phyloP scores from a whole-genome alignment of 2,329 filamentous ascomycete species.

The Fusarium sp. region DNA sequence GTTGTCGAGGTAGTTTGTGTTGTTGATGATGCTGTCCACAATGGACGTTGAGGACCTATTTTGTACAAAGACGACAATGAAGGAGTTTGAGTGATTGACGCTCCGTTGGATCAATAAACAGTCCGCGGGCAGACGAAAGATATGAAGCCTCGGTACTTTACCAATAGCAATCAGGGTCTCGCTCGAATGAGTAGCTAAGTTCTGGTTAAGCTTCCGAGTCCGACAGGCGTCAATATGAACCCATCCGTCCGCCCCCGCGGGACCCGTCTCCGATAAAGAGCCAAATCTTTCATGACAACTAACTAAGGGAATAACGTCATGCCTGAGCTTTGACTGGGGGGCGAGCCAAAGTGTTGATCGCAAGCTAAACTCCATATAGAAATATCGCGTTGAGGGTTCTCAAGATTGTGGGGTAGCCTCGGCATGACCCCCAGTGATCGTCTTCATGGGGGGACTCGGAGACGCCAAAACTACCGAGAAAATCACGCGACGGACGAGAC shows the following conservation, averaged over 20 bases:
- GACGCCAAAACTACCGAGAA: not conserved
- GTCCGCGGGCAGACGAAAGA: not conserved
- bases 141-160: not conserved
- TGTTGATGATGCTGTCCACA: not conserved
- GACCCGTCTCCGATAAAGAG: not conserved
- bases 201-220: slow-evolving; percentile 25
- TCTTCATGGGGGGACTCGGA: not conserved
- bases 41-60: not conserved
- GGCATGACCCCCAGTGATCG: not conserved
- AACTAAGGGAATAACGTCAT: not conserved
- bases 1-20: not conserved
- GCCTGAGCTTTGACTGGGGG: not conserved
- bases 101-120: not conserved
- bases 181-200: slow-evolving; percentile 4
- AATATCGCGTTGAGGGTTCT: not conserved
- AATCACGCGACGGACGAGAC: slow-evolving; percentile 3
- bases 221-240: not conserved
- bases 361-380: slow-evolving; percentile 26
- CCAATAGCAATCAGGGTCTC: not conserved
- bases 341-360: slow-evolving; percentile 9
- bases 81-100: not conserved
- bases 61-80: not conserved
- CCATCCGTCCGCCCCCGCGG: not conserved
- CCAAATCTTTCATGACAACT: not conserved
- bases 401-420: slow-evolving; percentile 23